Evolutionary conservation across 2,329 filamentous ascomycete genomes (phyloP), one percentile per base, ranked within the genome.

Genomic region (Calonectria leucothoes): DNA sequence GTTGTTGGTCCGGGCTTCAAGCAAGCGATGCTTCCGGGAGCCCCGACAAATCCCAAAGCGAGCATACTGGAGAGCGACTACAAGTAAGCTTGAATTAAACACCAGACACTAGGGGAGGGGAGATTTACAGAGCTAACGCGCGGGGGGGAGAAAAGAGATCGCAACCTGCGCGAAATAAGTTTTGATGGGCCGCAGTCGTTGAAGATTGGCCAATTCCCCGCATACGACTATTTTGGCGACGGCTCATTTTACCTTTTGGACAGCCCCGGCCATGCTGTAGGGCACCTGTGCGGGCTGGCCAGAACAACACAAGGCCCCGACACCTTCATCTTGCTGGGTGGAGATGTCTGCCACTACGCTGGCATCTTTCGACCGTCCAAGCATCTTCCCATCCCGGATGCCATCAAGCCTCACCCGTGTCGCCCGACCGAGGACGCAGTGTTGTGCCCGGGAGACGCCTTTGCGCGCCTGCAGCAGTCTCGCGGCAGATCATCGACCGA

Each of bases 1-100:
- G 76, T 91, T 37, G 88, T 90, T 4, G 90, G 90, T 0, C 86
- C 89, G 0, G 89, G 89, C 0, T 88, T 90, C 79, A 87, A 85
- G 61, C 73, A 84, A 2, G 79, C 80, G 0, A 85, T 87, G 76
- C 76, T 87, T 4, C 89, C 89, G 0, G 88, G 87, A 0, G 88
- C 84, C 63, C 89, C 89, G 0, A 70, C 76, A 2, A 83, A 85
- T 27, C 78, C 81, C 2, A 76, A 85, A 0, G 83, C 82, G 0
- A 77, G 78, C 0, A 77, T 87, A 0, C 77, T 81, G 4, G 83
- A 85, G 48, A 82, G 76, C 17, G 84, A 87, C 69, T 83, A 85
- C 65, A 73, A 74, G 80, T 80, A 70, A 23, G 80, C 27, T 12
- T 8, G 23, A 5, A 4, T 6, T 23, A 65, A 15, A 10, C 4